These are phyloP conservation scores for Hamamelis virginiana DNA, from an alignment of 164 flowering plant genomes.

Conservation along the genomic window DNA sequence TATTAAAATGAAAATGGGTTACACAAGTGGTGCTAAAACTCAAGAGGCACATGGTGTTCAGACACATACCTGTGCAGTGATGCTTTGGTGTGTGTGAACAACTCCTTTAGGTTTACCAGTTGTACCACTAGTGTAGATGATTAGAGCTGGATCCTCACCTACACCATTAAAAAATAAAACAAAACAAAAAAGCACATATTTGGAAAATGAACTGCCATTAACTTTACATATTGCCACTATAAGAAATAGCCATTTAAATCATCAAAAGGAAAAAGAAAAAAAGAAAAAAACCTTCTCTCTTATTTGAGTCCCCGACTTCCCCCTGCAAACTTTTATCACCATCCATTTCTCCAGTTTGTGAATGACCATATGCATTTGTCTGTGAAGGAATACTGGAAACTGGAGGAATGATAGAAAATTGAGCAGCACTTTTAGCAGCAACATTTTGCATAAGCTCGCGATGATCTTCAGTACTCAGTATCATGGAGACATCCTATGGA, in stretches of 20 bases:
- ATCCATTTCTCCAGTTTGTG: conserved; percentile 26
- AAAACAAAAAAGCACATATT: neutral
- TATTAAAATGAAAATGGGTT: too few species aligned
- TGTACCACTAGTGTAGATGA: conserved; percentile 96
- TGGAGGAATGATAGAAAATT: conserved; percentile 62
- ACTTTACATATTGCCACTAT: neutral
- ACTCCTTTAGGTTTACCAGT: conserved; percentile 99
- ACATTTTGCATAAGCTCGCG: conserved; percentile 67
- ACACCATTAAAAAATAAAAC: conserved; percentile 16
- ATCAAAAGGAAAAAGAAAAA: neutral
- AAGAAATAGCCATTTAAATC: neutral
- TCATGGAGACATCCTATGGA: conserved; percentile 70
- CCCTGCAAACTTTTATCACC: conserved; percentile 21
- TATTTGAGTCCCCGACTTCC: conserved; percentile 26
- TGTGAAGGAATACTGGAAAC: conserved; percentile 40
- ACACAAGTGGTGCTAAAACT: neutral
- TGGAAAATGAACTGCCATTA: conserved; percentile 5
- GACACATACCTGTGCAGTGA: conserved; percentile 71
- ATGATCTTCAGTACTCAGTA: conserved; percentile 85
- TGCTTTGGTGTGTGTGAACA: conserved; percentile 87
- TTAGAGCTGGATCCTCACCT: conserved; percentile 81
- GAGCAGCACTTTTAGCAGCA: conserved; percentile 70
- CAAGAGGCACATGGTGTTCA: neutral
- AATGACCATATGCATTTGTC: conserved; percentile 16
- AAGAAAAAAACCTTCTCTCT: conserved; percentile 36